Evolutionary conservation across 2,329 filamentous ascomycete genomes (phyloP), one percentile per base, ranked within the genome.

Genomic region (Tolypocladium sp.): DNA sequence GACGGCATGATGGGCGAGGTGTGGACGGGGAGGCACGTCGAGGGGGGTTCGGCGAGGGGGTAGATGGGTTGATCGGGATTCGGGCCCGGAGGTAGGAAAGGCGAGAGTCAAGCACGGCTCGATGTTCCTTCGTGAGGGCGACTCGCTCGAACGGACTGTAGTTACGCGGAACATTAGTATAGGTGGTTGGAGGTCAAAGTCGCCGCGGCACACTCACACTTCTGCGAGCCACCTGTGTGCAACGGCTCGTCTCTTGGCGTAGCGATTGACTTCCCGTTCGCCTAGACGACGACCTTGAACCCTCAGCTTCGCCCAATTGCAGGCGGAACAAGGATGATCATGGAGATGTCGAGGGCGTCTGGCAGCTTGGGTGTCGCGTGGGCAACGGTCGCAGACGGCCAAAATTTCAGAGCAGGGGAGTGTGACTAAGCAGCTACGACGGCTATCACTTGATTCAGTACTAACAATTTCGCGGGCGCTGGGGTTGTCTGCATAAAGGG

Each of bases 1-100:
- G 73, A 76, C 6, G 73, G 72, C 73, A 76, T 75, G 63, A 54
- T 66, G 65, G 61, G 52, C 57, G 53, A 46, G 25, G 30, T n/a
- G n/a, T 42, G 33, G 44, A 42, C 35, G 53, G 35, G 25, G 46
- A 17, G 27, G 27, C 22, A 33, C 46, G 46, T 51, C 46, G 22
- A 20, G 38, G 35, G 15, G 25, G n/a, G 49, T 53, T 33, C 49
- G 30, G 17, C 27, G 30, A 20, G 46, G 49, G 49, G 30, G 25
- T 9, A 35, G 27, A 33, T 35, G 49, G 9, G 33, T 13, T n/a
- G 30, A n/a, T 52, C 12, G 17, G 49, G 7, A 17, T 22, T 53
- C 49, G 30, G 20, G n/a, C 5, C 4, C 12, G 10, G 20, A 37
- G 8, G 3, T 2, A 13, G 20, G 13, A 15, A 8, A 22, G 20